Evolutionary conservation across 2,329 filamentous ascomycete genomes (phyloP), one percentile per base, ranked within the genome.

Genomic region (Xylariaceae sp.): DNA sequence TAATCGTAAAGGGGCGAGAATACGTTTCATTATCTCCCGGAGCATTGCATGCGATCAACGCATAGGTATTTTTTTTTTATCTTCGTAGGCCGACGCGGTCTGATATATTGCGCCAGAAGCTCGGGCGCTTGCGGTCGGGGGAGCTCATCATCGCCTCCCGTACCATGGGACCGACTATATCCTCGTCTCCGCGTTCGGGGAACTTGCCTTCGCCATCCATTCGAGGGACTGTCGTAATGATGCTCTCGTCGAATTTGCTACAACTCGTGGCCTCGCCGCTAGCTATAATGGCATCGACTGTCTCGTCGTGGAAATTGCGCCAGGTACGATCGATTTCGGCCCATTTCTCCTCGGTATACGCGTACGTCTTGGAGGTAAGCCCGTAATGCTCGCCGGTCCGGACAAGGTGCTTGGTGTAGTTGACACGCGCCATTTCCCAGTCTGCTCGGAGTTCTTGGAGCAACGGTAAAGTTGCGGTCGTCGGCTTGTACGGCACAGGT

Each of bases 151-250:
- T 72, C 40, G 75, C 74, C 61, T 81, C 79, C 9, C 80, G 80
- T 63, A 84, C 83, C 91, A 96, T 96, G 5, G 91, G 91, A 1
- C 91, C 91, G 44, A 96, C 90, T 68, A 96, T 95, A 70, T 95
- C 91, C 64, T 91, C 87, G 65, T 96, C 91, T 50, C 91, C 91
- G 34, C 92, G 81, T 63, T 86, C 84, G 29, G 91, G 91, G 65
- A 96, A 96, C 71, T 96, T 96, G 67, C 88, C 87, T 59, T 87
- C 80, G 67, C 86, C 77, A 67, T 88, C 84, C 62, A 91, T 80
- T 30, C 81, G 79, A 0, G 87, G 87, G 60, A 91, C 83, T 54
- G 81, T 82, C 56, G 81, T 81, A 42, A 86, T 77, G 32, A 85
- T 74, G 55, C 79, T 73, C 52, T 83, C 80, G 51, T 80, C 78